phyloP scores from a whole-genome alignment of 352 stramenopile genomes.

The Globisporangium perplexum region DNA sequence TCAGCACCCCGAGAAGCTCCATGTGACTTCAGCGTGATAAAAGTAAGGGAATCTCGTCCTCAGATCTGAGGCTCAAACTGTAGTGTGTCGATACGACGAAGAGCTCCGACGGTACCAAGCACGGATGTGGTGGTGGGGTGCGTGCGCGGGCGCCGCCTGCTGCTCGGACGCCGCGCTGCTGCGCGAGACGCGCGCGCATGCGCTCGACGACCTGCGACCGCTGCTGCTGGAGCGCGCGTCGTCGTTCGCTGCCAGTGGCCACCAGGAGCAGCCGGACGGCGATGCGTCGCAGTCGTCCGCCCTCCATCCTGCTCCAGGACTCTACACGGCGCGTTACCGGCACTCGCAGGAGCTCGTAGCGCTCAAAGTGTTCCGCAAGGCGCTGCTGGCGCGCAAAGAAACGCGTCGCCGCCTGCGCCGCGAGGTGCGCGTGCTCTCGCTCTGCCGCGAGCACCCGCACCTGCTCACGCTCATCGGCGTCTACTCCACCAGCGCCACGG shows the following conservation, averaged over 20 bases:
- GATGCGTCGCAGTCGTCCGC: no score
- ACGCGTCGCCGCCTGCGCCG: constrained; percentile 59
- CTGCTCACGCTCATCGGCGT: constrained; percentile 66
- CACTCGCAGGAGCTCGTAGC: constrained; percentile 61
- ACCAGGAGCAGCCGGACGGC: no score
- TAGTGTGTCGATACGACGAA: no score
- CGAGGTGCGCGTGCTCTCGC: constrained; percentile 52
- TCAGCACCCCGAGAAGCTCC: no score
- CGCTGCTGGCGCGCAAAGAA: constrained; percentile 30
- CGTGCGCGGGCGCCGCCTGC: neutral
- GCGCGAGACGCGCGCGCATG: neutral
- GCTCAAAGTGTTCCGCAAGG: constrained; percentile 63
- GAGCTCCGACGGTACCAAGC: no score
- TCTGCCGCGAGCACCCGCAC: constrained; percentile 45
- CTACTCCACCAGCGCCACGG: constrained; percentile 30
- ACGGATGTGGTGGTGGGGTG: neutral
- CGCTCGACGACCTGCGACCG: neutral
- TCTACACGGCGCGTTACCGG: constrained; percentile 56
- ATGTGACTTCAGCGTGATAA: no score
- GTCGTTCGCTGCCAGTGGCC: neutral
- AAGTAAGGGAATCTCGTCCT: no score
- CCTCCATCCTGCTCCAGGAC: constrained; percentile 19
- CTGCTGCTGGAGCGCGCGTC: neutral
- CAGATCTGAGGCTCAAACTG: no score
- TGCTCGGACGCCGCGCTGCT: neutral